These are phyloP conservation scores for Cladophialophora yegresii DNA, from an alignment of 2,329 filamentous ascomycete species.

Conservation along the genomic window DNA sequence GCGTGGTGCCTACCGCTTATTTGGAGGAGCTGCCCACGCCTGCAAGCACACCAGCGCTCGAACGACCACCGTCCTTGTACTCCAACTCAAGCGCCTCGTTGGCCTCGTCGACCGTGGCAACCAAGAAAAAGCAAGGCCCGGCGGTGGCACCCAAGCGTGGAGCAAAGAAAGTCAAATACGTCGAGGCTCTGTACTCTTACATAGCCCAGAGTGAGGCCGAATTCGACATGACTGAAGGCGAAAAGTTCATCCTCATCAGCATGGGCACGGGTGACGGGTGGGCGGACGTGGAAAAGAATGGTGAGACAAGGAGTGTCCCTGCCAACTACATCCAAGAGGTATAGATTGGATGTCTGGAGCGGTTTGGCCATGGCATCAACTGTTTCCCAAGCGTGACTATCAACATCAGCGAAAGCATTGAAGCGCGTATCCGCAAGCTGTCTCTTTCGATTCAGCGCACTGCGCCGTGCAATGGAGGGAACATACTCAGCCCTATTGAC, in stretches of 20 bases:
- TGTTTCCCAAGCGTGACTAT: background rate
- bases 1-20: conserved; percentile 84
- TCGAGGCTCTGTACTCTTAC: conserved; percentile 92
- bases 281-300: conserved; percentile 94
- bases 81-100: conserved; percentile 76
- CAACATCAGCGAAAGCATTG: background rate
- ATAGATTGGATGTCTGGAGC: conserved; percentile 14
- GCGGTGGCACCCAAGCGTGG: conserved; percentile 87
- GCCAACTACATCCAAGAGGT: conserved; percentile 87
- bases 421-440: background rate
- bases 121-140: conserved; percentile 79
- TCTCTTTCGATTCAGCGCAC: background rate
- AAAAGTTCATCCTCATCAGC: conserved; percentile 85
- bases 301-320: conserved; percentile 76
- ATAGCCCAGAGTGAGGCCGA: conserved; percentile 80
- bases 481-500: background rate
- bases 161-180: conserved; percentile 91
- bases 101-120: conserved; percentile 52
- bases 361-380: background rate
- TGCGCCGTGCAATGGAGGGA: background rate
- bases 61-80: conserved; percentile 71
- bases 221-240: conserved; percentile 86
- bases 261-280: conserved; percentile 91
- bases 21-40: conserved; percentile 64
- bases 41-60: conserved; percentile 35